Evolutionary conservation across 257 asterid species (phyloP).

Genomic region (Solanum chilense): DNA sequence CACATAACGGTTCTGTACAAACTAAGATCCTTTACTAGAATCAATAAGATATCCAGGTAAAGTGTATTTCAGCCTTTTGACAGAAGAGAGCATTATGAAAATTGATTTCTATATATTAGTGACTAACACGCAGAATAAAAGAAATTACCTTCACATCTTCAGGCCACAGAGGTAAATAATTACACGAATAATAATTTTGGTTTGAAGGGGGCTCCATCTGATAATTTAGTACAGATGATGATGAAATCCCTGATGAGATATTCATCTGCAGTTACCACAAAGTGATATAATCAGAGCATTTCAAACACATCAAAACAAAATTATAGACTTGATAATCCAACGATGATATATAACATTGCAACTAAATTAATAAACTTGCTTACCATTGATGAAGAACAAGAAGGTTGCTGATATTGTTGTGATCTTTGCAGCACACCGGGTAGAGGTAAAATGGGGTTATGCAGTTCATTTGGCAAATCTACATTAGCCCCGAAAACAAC

Average conservation of each 20-base stretch:
- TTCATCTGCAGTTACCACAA: conserved; percentile 36
- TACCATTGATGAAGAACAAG: conserved; percentile 40
- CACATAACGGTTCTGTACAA: background rate
- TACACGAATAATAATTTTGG: conserved; percentile 56
- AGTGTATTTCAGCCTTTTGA: background rate
- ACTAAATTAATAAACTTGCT: background rate
- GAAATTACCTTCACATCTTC: conserved; percentile 66
- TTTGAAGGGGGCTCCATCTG: conserved; percentile 99
- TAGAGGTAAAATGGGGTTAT: conserved; percentile 14
- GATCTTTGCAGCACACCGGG: conserved; percentile 37
- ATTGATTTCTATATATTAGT: background rate
- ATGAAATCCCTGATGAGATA: conserved; percentile 43
- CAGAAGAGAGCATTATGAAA: background rate
- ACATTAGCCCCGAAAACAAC: conserved; percentile 12
- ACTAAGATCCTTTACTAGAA: background rate
- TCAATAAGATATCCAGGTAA: background rate
- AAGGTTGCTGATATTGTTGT: conserved; percentile 35
- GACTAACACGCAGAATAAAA: background rate
- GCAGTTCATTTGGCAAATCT: conserved; percentile 16
- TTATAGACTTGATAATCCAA: background rate
- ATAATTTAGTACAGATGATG: conserved; percentile 32
- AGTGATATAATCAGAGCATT: background rate
- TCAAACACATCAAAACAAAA: background rate
- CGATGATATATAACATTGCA: background rate
- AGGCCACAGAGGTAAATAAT: conserved; percentile 28